A percentile compares a stretch with the other conserved stretches of the same genome.
phyloP scores from a whole-genome alignment of 83 land plant species.

The Picea engelmannii region DNA sequence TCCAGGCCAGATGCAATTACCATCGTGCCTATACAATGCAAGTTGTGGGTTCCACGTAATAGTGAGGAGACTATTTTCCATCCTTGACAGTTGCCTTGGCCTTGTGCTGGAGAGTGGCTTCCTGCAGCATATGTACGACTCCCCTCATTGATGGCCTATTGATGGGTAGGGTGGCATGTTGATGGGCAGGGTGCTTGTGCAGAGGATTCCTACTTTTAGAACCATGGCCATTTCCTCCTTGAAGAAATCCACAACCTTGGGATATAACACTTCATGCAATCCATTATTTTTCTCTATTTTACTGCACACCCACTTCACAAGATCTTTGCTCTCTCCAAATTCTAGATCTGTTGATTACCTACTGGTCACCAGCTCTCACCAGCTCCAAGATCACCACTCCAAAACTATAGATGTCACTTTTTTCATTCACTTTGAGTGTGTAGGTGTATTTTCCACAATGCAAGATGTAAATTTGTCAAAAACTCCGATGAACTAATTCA shows the following conservation, averaged over 20 bases:
- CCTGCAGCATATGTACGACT: conserved; percentile 38
- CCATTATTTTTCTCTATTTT: conserved; percentile 50
- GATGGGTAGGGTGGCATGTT: conserved; percentile 76
- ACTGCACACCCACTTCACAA: conserved; percentile 74
- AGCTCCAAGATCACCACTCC: conserved; percentile 27
- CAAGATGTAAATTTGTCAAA: too few species aligned
- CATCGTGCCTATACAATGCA: too few species aligned
- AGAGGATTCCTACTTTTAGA: conserved; percentile 31
- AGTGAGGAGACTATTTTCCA: too few species aligned
- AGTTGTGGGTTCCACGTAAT: too few species aligned
- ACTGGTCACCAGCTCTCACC: conserved; percentile 68
- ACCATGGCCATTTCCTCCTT: too few species aligned
- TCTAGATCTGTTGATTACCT: conserved; percentile 62
- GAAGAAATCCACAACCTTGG: too few species aligned
- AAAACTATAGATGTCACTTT: conserved; percentile 85
- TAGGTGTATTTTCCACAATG: too few species aligned
- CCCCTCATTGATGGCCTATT: conserved; percentile 57
- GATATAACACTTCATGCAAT: conserved; percentile 6
- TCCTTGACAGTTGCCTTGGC: background rate
- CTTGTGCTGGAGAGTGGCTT: conserved; percentile 31
- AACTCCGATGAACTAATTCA: too few species aligned
- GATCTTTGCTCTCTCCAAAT: conserved; percentile 64
- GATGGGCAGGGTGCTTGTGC: conserved; percentile 72
- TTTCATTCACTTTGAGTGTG: conserved; percentile 35
- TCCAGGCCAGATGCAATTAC: background rate